Conservation (phyloP, 768 basidiomycete species). For the Ephemerocybe angulata region DNA sequence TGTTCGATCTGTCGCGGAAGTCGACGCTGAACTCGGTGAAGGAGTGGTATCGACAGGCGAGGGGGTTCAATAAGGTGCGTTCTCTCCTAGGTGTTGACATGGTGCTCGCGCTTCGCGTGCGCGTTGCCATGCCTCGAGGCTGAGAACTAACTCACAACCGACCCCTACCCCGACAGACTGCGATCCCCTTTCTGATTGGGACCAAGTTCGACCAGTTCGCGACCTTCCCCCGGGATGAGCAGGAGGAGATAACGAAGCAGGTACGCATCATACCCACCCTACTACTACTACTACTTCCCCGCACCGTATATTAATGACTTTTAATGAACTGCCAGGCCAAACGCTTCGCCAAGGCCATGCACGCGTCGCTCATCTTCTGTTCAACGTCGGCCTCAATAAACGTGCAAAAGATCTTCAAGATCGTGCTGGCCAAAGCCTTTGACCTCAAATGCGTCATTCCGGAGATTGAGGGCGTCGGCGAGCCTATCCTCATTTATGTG, state of each 20-base stretch:
- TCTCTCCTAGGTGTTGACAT: too few species aligned
- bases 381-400: slow-evolving; percentile 99
- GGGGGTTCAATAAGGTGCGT: slow-evolving; percentile 96
- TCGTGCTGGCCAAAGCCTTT: slow-evolving; percentile 94
- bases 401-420: slow-evolving; percentile 99
- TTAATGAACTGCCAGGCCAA: slow-evolving; percentile 87
- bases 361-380: slow-evolving; percentile 98
- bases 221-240: slow-evolving; percentile 94
- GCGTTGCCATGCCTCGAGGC: too few species aligned
- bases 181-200: slow-evolving; percentile 97
- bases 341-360: slow-evolving; percentile 98
- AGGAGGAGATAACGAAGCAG: slow-evolving; percentile 99
- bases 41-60: slow-evolving; percentile 99
- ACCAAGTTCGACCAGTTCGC: slow-evolving; percentile 98
- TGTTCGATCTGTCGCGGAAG: slow-evolving; percentile 98
- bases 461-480: slow-evolving; percentile 95
- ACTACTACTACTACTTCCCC: background rate
- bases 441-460: slow-evolving; percentile 99
- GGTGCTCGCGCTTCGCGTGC: too few species aligned
- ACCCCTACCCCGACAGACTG: slow-evolving; percentile 73
- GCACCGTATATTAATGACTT: too few species aligned
- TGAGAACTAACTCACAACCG: background rate
- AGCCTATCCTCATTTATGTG: slow-evolving; percentile 92
- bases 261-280: slow-evolving; percentile 33
- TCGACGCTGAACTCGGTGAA: slow-evolving; percentile 97